Percentiles rank a stretch among this genome's conserved stretches.
Evolutionary conservation across 169 alveolate species (phyloP).

Genomic region (Plasmodium vivax): DNA sequence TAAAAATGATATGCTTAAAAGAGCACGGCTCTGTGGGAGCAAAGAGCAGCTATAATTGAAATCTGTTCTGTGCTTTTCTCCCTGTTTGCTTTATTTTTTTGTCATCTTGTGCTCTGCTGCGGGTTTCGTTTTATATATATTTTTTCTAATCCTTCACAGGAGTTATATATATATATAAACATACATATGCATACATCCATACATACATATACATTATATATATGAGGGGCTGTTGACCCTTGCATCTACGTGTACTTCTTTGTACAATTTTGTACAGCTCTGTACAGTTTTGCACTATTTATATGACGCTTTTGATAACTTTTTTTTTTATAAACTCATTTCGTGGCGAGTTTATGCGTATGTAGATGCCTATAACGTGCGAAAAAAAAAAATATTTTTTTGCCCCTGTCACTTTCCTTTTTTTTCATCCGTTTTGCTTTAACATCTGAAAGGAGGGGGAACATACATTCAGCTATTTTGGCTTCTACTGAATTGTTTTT

Average conservation of each 20-base stretch:
- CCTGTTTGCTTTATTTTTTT: neutral
- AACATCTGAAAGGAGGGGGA: neutral
- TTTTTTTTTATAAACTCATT: neutral
- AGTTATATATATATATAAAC: neutral
- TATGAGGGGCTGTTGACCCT: neutral
- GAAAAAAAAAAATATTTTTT: neutral
- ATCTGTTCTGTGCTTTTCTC: neutral
- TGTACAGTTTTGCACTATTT: neutral
- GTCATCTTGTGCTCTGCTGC: neutral
- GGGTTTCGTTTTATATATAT: neutral
- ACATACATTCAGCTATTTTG: neutral
- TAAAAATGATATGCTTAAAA: neutral
- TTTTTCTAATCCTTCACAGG: neutral
- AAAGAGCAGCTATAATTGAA: neutral
- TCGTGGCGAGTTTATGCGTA: neutral
- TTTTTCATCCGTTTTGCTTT: neutral
- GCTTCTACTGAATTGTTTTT: neutral
- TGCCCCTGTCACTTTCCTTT: neutral
- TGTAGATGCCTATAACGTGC: neutral
- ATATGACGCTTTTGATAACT: neutral
- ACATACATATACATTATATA: neutral
- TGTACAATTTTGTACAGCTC: neutral
- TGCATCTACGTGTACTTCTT: neutral
- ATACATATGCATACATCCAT: neutral
- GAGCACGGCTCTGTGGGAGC: neutral